These are phyloP conservation scores for Quercus robur DNA, from an alignment of 306 rosid species.

Conservation along the genomic window DNA sequence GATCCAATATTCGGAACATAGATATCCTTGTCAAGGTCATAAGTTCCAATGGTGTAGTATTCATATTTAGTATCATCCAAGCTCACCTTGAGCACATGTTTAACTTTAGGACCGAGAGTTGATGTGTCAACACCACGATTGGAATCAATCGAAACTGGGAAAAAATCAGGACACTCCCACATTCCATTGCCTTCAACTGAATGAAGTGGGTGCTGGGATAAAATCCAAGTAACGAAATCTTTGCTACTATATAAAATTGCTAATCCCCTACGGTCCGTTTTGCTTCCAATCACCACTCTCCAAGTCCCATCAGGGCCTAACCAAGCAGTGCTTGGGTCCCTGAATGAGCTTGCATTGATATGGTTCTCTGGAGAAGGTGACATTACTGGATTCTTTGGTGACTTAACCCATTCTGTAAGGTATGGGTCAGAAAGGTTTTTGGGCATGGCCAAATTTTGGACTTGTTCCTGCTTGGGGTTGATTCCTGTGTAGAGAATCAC, in stretches of 20 bases:
- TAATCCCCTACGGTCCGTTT: slow-evolving; percentile 33
- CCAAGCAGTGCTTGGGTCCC: slow-evolving; percentile 90
- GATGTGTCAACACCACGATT: slow-evolving; percentile 54
- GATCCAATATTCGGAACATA: slow-evolving; percentile 56
- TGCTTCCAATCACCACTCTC: slow-evolving; percentile 64
- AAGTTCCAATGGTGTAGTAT: slow-evolving; percentile 60
- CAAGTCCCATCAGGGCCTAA: slow-evolving; percentile 54
- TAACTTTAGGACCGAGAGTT: slow-evolving; percentile 25
- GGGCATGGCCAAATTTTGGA: slow-evolving; percentile 72
- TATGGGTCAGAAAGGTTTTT: slow-evolving; percentile 71
- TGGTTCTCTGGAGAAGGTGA: slow-evolving; percentile 42
- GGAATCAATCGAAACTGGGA: slow-evolving; percentile 37
- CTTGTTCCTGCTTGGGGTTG: slow-evolving; percentile 51
- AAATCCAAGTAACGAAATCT: slow-evolving; percentile 52
- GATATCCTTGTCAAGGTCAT: slow-evolving; percentile 38
- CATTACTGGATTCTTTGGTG: slow-evolving; percentile 62
- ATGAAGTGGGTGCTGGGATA: slow-evolving; percentile 58
- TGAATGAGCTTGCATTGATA: slow-evolving; percentile 58
- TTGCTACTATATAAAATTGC: slow-evolving; percentile 56
- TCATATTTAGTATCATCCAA: slow-evolving; percentile 61
- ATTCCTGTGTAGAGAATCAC: slow-evolving; percentile 77
- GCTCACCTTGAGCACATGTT: slow-evolving; percentile 72
- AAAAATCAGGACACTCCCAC: slow-evolving; percentile 97
- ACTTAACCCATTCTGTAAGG: slow-evolving; percentile 70
- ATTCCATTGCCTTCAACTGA: slow-evolving; percentile 56